Conservation (phyloP, 768 basidiomycete species). For the Mycena crocata region DNA sequence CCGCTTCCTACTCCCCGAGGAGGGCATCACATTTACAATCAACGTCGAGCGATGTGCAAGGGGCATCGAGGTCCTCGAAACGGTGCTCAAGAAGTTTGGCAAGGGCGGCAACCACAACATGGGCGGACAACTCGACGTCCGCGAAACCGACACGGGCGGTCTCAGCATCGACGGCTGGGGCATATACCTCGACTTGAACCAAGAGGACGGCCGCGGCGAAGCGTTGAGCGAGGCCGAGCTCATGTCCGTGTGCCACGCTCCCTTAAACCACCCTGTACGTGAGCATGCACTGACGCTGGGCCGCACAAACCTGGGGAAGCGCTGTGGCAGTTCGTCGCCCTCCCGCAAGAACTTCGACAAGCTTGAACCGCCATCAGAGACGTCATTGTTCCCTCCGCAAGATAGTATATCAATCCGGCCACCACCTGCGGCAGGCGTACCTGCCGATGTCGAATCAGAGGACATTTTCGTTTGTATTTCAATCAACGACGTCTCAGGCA, state of each 20-base stretch:
- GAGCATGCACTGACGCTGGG: constrained; percentile 85
- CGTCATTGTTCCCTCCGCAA: too few relatives aligned
- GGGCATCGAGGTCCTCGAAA: constrained; percentile 89
- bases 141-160: constrained; percentile 79
- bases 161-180: constrained; percentile 92
- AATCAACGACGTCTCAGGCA: too few relatives aligned
- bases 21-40: constrained; percentile 80
- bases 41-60: constrained; percentile 84
- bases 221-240: constrained; percentile 87
- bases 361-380: too few relatives aligned
- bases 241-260: constrained; percentile 84
- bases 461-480: neutral
- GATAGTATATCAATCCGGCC: too few relatives aligned
- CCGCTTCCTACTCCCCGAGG: constrained; percentile 60
- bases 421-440: neutral
- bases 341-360: constrained; percentile 38
- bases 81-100: constrained; percentile 90
- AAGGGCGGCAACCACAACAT: constrained; percentile 63
- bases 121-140: constrained; percentile 61
- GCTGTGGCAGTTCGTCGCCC: constrained; percentile 54
- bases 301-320: constrained; percentile 59
- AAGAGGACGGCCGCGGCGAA: constrained; percentile 67
- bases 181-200: constrained; percentile 76
- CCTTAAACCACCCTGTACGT: constrained; percentile 81
- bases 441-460: neutral